Evolutionary conservation across 345 rosid genomes (phyloP).

Genomic region (Arabis alpina): DNA sequence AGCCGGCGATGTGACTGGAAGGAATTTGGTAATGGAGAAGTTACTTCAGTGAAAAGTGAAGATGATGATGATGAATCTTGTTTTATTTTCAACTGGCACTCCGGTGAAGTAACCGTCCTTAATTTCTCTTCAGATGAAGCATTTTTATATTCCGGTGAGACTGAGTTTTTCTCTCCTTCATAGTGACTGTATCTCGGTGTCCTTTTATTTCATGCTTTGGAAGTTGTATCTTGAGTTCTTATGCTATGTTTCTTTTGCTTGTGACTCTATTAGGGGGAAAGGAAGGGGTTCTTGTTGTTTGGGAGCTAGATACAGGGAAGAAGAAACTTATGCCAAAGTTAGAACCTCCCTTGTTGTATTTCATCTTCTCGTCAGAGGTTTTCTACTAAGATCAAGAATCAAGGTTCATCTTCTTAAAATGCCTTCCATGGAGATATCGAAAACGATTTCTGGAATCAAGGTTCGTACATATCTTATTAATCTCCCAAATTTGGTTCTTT

Average conservation of each 20-base stretch:
- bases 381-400: conserved; percentile 37
- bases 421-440: conserved; percentile 79
- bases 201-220: background rate
- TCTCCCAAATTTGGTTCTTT: background rate
- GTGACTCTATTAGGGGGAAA: conserved; percentile 62
- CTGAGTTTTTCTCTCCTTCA: background rate
- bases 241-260: background rate
- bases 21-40: conserved; percentile 60
- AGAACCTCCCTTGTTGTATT: conserved; percentile 73
- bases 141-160: conserved; percentile 68
- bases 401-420: conserved; percentile 77
- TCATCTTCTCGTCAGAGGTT: conserved; percentile 51
- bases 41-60: conserved; percentile 52
- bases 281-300: conserved; percentile 86
- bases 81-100: conserved; percentile 72
- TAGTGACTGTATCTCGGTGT: background rate
- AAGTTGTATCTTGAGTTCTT: background rate
- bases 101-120: conserved; percentile 57
- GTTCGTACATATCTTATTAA: conserved; percentile 42
- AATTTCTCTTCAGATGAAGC: conserved; percentile 84
- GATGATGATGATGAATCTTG: conserved; percentile 77
- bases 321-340: conserved; percentile 79
- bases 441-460: conserved; percentile 80
- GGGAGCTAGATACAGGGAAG: conserved; percentile 85
- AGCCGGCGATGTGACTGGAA: conserved; percentile 85